Evolutionary conservation across 352 stramenopile species (phyloP).

Genomic region (Peronospora farinosa): DNA sequence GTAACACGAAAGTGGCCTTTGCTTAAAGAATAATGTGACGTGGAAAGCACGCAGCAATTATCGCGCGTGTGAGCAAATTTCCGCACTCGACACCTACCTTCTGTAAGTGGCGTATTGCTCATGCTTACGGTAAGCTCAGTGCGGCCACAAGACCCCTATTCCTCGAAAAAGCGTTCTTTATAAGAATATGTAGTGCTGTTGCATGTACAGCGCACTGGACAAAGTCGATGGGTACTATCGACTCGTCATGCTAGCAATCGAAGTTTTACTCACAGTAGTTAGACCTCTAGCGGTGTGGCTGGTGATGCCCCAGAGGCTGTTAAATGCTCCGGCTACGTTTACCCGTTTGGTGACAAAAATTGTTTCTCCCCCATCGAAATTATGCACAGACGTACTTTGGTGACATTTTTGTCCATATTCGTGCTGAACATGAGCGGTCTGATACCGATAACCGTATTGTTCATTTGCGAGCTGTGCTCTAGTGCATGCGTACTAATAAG

Average conservation of each 20-base stretch:
- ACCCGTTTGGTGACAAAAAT: slow-evolving; percentile 20
- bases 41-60: too few relatives aligned
- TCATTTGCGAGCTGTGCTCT: too few relatives aligned
- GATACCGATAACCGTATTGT: too few relatives aligned
- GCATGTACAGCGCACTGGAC: slow-evolving; percentile 7
- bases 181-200: slow-evolving; percentile 17
- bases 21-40: too few relatives aligned
- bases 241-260: slow-evolving; percentile 17
- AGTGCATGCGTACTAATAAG: too few relatives aligned
- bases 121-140: too few relatives aligned
- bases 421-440: background rate
- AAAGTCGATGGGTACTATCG: slow-evolving; percentile 19
- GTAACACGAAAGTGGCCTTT: too few relatives aligned
- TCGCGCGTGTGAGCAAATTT: too few relatives aligned
- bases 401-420: background rate
- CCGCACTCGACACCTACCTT: too few relatives aligned
- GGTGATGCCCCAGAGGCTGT: slow-evolving; percentile 22
- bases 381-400: slow-evolving; percentile 1
- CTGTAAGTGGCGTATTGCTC: too few relatives aligned
- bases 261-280: slow-evolving; percentile 25
- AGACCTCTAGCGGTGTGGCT: slow-evolving; percentile 24
- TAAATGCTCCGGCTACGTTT: slow-evolving; percentile 18
- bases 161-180: slow-evolving; percentile 9
- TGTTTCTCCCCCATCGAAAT: background rate
- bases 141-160: slow-evolving; percentile 1